phyloP scores from a whole-genome alignment of 768 basidiomycete genomes.

The Termitomyces eurrhizus region DNA sequence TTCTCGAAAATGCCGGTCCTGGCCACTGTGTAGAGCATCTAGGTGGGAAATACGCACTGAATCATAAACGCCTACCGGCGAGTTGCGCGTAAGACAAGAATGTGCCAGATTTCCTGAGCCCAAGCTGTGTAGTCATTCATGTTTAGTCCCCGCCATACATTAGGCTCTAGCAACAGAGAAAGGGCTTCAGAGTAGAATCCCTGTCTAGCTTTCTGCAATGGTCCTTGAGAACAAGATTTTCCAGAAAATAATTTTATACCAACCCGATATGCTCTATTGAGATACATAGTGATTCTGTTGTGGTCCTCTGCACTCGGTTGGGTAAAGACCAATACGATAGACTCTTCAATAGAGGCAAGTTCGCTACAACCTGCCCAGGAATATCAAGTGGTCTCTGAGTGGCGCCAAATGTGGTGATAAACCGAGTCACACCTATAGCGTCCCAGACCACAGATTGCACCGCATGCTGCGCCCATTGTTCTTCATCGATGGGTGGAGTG shows the following conservation, averaged over 20 bases:
- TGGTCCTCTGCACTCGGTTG: constrained; percentile 55
- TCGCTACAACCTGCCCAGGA: constrained; percentile 55
- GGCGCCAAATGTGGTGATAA: not conserved
- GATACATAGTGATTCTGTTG: constrained; percentile 51
- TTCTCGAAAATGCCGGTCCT: constrained; percentile 62
- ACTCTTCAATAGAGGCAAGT: constrained; percentile 64
- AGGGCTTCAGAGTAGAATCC: constrained; percentile 64
- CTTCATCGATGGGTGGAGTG: constrained; percentile 43
- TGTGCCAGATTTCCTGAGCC: constrained; percentile 77
- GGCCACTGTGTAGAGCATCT: constrained; percentile 41
- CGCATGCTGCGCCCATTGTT: constrained; percentile 71
- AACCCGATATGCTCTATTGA: constrained; percentile 72
- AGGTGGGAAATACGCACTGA: not conserved
- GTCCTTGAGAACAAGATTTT: not conserved
- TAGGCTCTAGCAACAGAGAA: constrained; percentile 58
- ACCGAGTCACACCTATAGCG: constrained; percentile 47
- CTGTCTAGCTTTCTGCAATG: constrained; percentile 59
- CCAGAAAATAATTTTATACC: not conserved
- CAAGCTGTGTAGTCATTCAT: constrained; percentile 66
- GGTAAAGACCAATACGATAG: constrained; percentile 65
- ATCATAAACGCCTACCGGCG: constrained; percentile 60
- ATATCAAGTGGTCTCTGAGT: not conserved
- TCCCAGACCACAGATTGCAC: constrained; percentile 74
- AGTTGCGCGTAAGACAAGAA: constrained; percentile 61
- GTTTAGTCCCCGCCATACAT: constrained; percentile 65